phyloP scores from a whole-genome alignment of 306 rosid species.

The Pachyrhizus erosus region DNA sequence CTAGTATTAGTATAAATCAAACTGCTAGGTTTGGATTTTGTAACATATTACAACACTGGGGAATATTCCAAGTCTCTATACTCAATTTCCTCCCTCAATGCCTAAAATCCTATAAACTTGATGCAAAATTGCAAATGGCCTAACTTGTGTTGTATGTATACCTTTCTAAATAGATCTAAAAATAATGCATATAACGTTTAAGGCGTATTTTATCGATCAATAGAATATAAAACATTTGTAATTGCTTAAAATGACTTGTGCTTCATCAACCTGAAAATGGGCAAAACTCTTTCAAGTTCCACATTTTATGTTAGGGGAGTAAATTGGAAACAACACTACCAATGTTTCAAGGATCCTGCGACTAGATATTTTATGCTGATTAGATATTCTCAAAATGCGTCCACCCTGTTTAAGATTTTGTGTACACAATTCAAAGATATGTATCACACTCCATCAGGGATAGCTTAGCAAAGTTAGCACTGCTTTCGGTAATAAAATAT shows the following conservation, averaged over 20 bases:
- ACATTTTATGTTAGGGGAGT: background rate
- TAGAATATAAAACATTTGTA: background rate
- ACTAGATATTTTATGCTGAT: constrained; percentile 8
- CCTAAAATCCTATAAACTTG: background rate
- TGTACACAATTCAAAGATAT: background rate
- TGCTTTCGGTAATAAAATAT: background rate
- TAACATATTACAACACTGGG: background rate
- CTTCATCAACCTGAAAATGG: constrained; percentile 31
- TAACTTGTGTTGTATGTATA: background rate
- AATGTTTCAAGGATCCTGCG: background rate
- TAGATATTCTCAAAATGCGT: background rate
- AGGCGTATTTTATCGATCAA: background rate
- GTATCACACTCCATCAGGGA: no score
- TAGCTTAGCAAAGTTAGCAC: no score
- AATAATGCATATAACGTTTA: background rate
- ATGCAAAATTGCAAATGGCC: background rate
- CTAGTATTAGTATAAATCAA: background rate
- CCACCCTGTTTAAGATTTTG: background rate
- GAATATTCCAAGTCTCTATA: background rate
- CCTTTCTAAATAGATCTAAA: constrained; percentile 17
- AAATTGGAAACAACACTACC: constrained; percentile 11
- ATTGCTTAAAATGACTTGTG: background rate
- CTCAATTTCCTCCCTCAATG: background rate
- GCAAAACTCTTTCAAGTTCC: background rate
- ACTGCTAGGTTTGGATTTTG: background rate